These are phyloP conservation scores for Tetracladium marchalianum DNA, from an alignment of 495 filamentous ascomycete species.

Conservation along the genomic window DNA sequence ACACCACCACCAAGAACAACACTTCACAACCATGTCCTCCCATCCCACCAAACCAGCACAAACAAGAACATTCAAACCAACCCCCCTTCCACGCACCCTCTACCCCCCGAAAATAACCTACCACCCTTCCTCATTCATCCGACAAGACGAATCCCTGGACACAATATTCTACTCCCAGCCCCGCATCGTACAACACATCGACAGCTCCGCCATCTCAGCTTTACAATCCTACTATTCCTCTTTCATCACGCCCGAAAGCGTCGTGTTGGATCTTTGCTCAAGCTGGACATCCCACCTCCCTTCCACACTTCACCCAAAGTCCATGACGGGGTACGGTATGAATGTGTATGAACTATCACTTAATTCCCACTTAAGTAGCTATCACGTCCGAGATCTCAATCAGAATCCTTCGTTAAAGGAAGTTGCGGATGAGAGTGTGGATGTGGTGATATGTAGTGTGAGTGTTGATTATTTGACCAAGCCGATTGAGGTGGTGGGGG, in stretches of 20 bases:
- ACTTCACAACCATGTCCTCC: too few species aligned
- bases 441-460: conserved; percentile 33
- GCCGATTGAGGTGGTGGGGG: conserved; percentile 27
- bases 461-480: conserved; percentile 33
- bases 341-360: conserved; percentile 26
- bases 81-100: conserved; percentile 21
- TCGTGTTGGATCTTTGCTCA: conserved; percentile 31
- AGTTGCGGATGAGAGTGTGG: conserved; percentile 14
- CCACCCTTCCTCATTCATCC: too few species aligned
- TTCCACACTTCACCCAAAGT: conserved; percentile 13
- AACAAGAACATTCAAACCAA: not conserved
- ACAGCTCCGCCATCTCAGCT: conserved; percentile 29
- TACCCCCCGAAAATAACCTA: conserved; percentile 26
- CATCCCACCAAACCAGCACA: too few species aligned
- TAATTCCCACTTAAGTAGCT: conserved; percentile 23
- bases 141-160: conserved; percentile 27
- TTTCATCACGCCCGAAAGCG: conserved; percentile 17
- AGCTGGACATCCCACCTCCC: conserved; percentile 36
- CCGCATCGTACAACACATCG: conserved; percentile 38
- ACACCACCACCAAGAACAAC: too few species aligned
- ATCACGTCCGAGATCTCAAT: conserved; percentile 29
- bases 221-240: conserved; percentile 30
- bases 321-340: conserved; percentile 26
- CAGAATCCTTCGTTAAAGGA: conserved; percentile 18
- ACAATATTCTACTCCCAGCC: conserved; percentile 29